A percentile compares a stretch with the other conserved stretches of the same genome.
Evolutionary conservation across 768 basidiomycete species (phyloP).

Genomic region (Boletus rubescentipes): DNA sequence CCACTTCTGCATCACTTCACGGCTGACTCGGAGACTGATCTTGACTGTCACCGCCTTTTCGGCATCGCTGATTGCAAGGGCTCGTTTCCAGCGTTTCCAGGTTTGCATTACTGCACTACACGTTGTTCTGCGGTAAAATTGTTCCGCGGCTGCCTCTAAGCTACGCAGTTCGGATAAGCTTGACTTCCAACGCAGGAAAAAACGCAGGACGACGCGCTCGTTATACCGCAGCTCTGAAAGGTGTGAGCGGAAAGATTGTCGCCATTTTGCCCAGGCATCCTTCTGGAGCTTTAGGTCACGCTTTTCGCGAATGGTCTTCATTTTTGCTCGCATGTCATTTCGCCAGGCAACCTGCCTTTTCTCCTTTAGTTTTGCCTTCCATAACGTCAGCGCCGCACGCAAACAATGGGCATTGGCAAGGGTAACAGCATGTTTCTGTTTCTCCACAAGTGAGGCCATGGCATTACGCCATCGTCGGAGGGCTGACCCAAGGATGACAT

Average conservation of each 20-base stretch:
- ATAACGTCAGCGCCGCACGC: conserved; percentile 43
- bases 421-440: conserved; percentile 41
- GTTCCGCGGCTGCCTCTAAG: conserved; percentile 51
- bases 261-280: conserved; percentile 69
- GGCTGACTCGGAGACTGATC: conserved; percentile 49
- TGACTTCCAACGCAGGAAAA: conserved; percentile 54
- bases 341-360: conserved; percentile 62
- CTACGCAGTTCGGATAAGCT: conserved; percentile 40
- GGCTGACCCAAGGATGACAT: conserved; percentile 55
- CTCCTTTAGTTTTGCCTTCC: conserved; percentile 56
- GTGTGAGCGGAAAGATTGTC: conserved; percentile 50
- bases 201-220: conserved; percentile 42
- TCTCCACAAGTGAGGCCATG: conserved; percentile 36
- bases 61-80: conserved; percentile 41
- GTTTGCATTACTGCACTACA: conserved; percentile 37
- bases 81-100: conserved; percentile 61
- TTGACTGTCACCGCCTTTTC: conserved; percentile 46
- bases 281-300: conserved; percentile 52
- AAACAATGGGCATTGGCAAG: conserved; percentile 47
- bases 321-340: conserved; percentile 67
- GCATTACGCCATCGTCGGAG: conserved; percentile 62
- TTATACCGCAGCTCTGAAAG: conserved; percentile 53
- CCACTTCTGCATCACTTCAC: conserved; percentile 54
- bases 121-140: conserved; percentile 40
- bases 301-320: conserved; percentile 59